phyloP scores from a whole-genome alignment of 1,284 basidiomycete species.

The Sphagnurus paluster region DNA sequence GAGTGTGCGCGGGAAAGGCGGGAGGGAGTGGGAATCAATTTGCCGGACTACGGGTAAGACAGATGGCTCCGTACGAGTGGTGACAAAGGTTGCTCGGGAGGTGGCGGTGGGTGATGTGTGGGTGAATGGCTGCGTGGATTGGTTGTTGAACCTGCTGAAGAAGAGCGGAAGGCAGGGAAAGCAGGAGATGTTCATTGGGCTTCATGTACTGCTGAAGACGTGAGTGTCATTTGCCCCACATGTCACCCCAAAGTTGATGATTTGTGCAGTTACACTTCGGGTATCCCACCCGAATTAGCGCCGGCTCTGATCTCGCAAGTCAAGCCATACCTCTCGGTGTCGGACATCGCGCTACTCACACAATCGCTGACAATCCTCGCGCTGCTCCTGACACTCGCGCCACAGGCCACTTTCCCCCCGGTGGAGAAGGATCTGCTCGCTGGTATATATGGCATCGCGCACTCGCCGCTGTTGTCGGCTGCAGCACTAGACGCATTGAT shows the following conservation, averaged over 20 bases:
- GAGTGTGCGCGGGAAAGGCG: constrained; percentile 55
- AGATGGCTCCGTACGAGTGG: constrained; percentile 70
- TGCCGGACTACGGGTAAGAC: constrained; percentile 77
- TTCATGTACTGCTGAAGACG: constrained; percentile 76
- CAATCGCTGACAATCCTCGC: constrained; percentile 73
- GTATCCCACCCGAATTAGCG: constrained; percentile 63
- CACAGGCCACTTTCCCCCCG: constrained; percentile 63
- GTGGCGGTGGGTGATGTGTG: constrained; percentile 72
- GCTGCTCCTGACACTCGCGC: constrained; percentile 69
- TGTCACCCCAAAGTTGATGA: constrained; percentile 10
- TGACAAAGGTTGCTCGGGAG: constrained; percentile 69
- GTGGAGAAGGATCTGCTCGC: constrained; percentile 72
- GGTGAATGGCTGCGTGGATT: constrained; percentile 79
- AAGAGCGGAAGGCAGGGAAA: constrained; percentile 82
- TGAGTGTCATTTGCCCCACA: constrained; percentile 25
- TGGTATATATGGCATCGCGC: constrained; percentile 70
- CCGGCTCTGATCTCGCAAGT: constrained; percentile 70
- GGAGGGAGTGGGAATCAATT: constrained; percentile 79
- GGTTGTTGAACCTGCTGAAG: constrained; percentile 76
- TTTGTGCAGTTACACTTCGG: constrained; percentile 56
- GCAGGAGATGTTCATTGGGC: constrained; percentile 77
- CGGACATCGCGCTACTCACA: constrained; percentile 79
- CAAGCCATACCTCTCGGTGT: constrained; percentile 67
- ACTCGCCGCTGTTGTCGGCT: constrained; percentile 77
- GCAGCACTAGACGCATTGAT: constrained; percentile 78